Evolutionary conservation across 2,329 filamentous ascomycete genomes (phyloP).

Genomic region (Dactylellina parvicollis): DNA sequence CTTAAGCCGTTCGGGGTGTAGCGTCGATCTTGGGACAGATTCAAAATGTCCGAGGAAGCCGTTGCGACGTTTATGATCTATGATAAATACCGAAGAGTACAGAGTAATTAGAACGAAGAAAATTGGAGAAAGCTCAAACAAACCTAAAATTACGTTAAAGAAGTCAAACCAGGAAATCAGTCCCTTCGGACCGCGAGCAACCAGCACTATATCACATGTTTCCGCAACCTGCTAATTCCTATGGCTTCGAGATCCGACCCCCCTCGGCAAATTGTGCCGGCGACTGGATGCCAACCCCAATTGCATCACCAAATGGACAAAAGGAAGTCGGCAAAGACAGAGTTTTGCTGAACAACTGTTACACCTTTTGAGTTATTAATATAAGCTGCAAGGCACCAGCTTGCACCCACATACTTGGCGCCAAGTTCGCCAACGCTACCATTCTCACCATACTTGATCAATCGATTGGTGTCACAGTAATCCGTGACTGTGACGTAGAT

Average conservation of each 20-base stretch:
- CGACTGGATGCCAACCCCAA: neutral
- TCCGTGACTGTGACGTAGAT: neutral
- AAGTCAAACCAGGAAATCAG: no score
- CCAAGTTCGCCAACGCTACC: conserved; percentile 22
- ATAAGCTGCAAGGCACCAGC: conserved; percentile 34
- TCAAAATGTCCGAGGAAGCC: conserved; percentile 16
- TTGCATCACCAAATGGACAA: conserved; percentile 34
- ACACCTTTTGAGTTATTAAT: conserved; percentile 18
- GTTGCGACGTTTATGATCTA: neutral
- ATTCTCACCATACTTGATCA: neutral
- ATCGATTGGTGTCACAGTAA: neutral
- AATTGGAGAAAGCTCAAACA: no score
- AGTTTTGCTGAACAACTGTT: conserved; percentile 4
- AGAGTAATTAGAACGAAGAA: no score
- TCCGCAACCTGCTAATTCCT: no score
- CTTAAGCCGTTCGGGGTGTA: conserved; percentile 26
- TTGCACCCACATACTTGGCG: conserved; percentile 25
- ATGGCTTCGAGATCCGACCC: no score
- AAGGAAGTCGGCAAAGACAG: conserved; percentile 23
- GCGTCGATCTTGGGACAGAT: conserved; percentile 31
- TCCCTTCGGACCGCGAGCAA: no score
- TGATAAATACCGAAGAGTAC: no score
- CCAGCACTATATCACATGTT: no score
- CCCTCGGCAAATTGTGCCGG: no score
- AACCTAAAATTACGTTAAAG: no score